Evolutionary conservation across 2,329 filamentous ascomycete genomes (phyloP).

Genomic region (Diaporthe citriasiana): DNA sequence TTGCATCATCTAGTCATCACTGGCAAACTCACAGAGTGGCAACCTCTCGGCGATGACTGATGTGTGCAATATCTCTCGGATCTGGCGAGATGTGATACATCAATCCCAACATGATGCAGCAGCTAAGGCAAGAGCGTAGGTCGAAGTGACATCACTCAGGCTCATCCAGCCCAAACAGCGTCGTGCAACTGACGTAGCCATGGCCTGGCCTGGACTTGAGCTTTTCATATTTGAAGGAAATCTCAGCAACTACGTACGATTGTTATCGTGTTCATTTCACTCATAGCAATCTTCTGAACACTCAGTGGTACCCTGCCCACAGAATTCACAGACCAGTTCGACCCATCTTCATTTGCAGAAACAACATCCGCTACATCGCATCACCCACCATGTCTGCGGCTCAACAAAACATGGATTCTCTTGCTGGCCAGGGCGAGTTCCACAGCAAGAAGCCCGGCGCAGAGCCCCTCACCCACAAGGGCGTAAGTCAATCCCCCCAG

Average conservation of each 20-base stretch:
- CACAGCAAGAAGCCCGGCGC: slow-evolving; percentile 63
- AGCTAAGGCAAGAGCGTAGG: neutral
- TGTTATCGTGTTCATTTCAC: neutral
- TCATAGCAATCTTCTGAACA: neutral
- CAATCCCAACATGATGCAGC: neutral
- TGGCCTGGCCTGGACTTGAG: neutral
- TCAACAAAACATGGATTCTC: slow-evolving; percentile 64
- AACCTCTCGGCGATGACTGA: neutral
- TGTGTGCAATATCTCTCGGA: neutral
- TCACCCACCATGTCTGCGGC: slow-evolving; percentile 56
- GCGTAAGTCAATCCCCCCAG: slow-evolving; percentile 58
- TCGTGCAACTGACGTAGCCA: slow-evolving; percentile 17
- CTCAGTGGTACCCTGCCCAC: neutral
- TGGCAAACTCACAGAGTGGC: neutral
- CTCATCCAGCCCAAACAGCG: slow-evolving; percentile 12
- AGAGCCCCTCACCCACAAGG: slow-evolving; percentile 66
- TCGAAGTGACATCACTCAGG: slow-evolving; percentile 16
- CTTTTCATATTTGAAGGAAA: slow-evolving; percentile 3
- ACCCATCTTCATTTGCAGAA: neutral
- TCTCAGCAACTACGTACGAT: neutral
- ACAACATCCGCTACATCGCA: neutral
- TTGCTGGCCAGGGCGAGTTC: slow-evolving; percentile 70
- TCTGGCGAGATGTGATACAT: neutral
- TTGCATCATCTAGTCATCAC: slow-evolving; percentile 12
- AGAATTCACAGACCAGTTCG: neutral